Percentiles rank a stretch among this genome's conserved stretches.
Conservation (phyloP, 495 filamentous ascomycete genomes). For the Neurospora sp. region DNA sequence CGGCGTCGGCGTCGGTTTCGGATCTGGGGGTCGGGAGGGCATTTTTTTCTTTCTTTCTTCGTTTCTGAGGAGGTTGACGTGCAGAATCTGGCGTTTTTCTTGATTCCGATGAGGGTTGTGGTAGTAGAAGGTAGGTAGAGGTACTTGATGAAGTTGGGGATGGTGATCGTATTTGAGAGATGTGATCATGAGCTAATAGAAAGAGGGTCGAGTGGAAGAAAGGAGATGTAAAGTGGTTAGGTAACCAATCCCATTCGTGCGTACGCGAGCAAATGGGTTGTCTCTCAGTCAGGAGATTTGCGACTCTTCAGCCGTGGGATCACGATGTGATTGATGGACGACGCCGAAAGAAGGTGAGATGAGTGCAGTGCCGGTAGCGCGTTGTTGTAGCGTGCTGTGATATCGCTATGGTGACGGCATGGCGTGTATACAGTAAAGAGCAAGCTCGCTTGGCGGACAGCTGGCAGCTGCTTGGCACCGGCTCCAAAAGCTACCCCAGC, state of each 20-base stretch:
- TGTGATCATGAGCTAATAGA: neutral
- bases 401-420: neutral
- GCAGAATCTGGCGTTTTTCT: neutral
- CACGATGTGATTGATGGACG: neutral
- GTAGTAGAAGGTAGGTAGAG: neutral
- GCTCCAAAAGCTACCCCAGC: neutral
- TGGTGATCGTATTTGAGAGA: neutral
- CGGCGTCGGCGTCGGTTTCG: neutral
- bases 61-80: neutral
- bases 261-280: neutral
- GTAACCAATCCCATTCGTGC: neutral
- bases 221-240: too few relatives aligned
- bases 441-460: neutral
- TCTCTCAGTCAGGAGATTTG: neutral
- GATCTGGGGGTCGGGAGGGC: neutral
- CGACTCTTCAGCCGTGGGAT: neutral
- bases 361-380: neutral
- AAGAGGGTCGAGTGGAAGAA: neutral
- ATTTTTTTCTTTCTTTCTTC: neutral
- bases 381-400: neutral
- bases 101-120: neutral
- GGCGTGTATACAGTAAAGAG: neutral
- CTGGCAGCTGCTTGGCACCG: neutral
- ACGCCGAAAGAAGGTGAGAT: neutral
- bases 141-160: neutral